Percentiles rank a stretch among this genome's conserved stretches.
These are phyloP conservation scores for Gentiana dahurica DNA, from an alignment of 257 asterid species.

Conservation along the genomic window DNA sequence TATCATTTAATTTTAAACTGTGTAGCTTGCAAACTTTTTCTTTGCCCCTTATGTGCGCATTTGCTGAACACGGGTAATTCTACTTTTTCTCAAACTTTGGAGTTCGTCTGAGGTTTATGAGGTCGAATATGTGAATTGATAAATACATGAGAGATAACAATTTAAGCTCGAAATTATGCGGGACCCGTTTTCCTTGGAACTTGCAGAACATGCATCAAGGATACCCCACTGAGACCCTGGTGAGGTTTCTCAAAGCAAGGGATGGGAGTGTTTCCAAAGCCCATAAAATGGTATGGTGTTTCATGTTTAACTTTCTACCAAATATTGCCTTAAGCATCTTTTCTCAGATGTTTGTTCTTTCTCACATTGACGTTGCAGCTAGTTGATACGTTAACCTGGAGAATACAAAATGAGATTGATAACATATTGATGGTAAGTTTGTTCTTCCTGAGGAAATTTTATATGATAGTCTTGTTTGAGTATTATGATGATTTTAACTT, in stretches of 20 bases:
- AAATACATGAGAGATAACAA: too few relatives aligned
- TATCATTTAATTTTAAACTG: too few relatives aligned
- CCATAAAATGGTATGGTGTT: constrained; percentile 50
- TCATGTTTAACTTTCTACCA: background rate
- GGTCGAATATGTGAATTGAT: too few relatives aligned
- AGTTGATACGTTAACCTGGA: constrained; percentile 66
- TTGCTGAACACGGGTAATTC: too few relatives aligned
- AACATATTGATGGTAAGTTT: constrained; percentile 59
- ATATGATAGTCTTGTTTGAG: background rate
- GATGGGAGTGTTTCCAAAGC: constrained; percentile 63
- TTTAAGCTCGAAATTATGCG: background rate
- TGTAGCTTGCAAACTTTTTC: too few relatives aligned
- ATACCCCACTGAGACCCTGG: constrained; percentile 39
- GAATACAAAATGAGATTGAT: constrained; percentile 72
- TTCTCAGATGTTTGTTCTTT: constrained; percentile 9
- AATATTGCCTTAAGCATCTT: constrained; percentile 2
- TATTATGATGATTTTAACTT: background rate
- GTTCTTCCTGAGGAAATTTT: background rate
- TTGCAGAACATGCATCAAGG: constrained; percentile 72
- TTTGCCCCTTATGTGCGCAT: too few relatives aligned
- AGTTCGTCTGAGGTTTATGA: too few relatives aligned
- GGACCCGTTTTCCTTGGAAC: constrained; percentile 2
- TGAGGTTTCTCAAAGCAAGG: constrained; percentile 89
- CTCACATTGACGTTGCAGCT: constrained; percentile 36
- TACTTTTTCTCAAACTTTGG: too few relatives aligned